A percentile compares a stretch with the other conserved stretches of the same genome.
Evolutionary conservation across 2,329 filamentous ascomycete species (phyloP).

Genomic region (Neopestalotiopsis sp.): DNA sequence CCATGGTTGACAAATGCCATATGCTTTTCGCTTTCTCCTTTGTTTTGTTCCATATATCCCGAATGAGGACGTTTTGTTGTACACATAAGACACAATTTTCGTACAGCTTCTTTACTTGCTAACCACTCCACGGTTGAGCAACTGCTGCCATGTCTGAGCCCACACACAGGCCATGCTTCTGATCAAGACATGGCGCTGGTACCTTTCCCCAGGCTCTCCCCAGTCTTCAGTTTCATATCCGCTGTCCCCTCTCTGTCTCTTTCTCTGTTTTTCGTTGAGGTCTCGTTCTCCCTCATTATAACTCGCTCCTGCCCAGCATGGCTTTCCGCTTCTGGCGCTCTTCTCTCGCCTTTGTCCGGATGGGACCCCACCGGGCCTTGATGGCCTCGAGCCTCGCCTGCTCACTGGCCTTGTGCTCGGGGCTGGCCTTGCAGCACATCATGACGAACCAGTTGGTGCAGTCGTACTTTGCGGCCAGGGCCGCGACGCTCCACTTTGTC

Average conservation of each 20-base stretch:
- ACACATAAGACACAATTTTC: conserved; percentile 13
- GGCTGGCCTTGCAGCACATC: conserved; percentile 58
- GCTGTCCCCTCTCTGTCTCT: background rate
- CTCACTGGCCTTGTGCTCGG: conserved; percentile 52
- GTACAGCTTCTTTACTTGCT: conserved; percentile 7
- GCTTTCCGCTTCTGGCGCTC: conserved; percentile 59
- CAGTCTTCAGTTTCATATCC: background rate
- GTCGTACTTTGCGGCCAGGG: conserved; percentile 58
- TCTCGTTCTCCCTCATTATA: conserved; percentile 39
- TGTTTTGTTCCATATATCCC: background rate
- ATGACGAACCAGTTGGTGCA: conserved; percentile 63
- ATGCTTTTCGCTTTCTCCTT: conserved; percentile 15
- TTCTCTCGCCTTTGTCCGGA: conserved; percentile 57
- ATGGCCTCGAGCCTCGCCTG: conserved; percentile 51
- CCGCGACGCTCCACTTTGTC: conserved; percentile 56
- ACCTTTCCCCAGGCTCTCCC: background rate
- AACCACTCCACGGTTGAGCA: background rate
- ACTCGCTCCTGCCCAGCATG: conserved; percentile 56
- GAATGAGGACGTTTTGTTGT: conserved; percentile 1
- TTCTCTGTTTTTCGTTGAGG: too few species aligned
- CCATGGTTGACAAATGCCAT: conserved; percentile 17
- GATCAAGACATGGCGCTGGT: background rate
- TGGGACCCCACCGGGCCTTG: conserved; percentile 62
- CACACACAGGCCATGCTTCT: background rate
- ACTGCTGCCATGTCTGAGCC: background rate